Evolutionary conservation across 1,284 basidiomycete species (phyloP).

Genomic region (Ustilago esculenta): DNA sequence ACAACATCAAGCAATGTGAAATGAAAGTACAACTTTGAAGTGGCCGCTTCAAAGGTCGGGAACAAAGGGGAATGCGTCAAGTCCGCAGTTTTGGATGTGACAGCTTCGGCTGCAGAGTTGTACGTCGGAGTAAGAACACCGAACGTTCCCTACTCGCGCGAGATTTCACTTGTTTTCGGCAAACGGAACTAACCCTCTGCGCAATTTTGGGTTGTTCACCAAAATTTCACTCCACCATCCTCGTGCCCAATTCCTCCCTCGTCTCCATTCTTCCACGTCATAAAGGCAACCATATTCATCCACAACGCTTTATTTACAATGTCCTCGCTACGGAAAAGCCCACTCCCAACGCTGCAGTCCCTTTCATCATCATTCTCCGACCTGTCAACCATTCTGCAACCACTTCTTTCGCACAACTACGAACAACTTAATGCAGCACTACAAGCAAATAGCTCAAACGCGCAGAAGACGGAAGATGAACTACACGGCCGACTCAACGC

Average conservation of each 20-base stretch:
- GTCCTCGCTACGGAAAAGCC: slow-evolving; percentile 39
- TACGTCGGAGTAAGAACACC: slow-evolving; percentile 24
- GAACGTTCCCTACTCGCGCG: slow-evolving; percentile 12
- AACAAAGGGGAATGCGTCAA: slow-evolving; percentile 19
- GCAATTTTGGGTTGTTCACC: slow-evolving; percentile 7
- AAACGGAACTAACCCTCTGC: slow-evolving; percentile 7
- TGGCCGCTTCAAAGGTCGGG: no score
- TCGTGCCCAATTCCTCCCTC: neutral
- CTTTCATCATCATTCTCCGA: slow-evolving; percentile 31
- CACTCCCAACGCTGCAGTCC: slow-evolving; percentile 29
- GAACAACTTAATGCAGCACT: slow-evolving; percentile 25
- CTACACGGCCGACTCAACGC: slow-evolving; percentile 50
- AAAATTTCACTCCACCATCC: slow-evolving; percentile 27
- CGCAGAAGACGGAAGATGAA: slow-evolving; percentile 18
- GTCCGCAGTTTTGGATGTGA: slow-evolving; percentile 36
- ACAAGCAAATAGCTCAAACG: slow-evolving; percentile 15
- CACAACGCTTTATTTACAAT: slow-evolving; percentile 16
- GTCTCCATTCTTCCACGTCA: neutral
- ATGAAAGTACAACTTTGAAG: neutral
- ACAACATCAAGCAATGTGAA: neutral
- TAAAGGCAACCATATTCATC: neutral
- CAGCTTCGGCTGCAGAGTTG: slow-evolving; percentile 34
- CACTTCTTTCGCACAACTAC: slow-evolving; percentile 30
- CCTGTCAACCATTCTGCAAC: slow-evolving; percentile 22
- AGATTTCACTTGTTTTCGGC: slow-evolving; percentile 15